Evolutionary conservation across 495 filamentous ascomycete genomes (phyloP).

Genomic region (Trichoderma virens): DNA sequence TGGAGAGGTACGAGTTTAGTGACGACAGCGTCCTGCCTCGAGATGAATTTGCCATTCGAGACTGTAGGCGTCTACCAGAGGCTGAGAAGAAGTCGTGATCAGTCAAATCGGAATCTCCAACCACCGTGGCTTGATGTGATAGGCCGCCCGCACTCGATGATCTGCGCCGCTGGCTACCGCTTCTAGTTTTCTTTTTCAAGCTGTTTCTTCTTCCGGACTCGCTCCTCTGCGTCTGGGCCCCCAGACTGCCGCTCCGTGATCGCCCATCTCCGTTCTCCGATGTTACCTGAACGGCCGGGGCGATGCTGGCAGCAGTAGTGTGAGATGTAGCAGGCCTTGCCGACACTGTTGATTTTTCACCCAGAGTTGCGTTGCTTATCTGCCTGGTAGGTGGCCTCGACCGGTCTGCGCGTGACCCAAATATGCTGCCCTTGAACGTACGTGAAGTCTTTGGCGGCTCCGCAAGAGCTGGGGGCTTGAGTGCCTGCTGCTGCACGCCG

Average conservation of each 20-base stretch:
- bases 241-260: neutral
- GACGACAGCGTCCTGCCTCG: slow-evolving; percentile 23
- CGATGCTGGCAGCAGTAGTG: slow-evolving; percentile 18
- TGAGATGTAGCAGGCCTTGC: slow-evolving; percentile 20
- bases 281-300: slow-evolving; percentile 30
- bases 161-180: slow-evolving; percentile 28
- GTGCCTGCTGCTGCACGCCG: slow-evolving; percentile 26
- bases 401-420: slow-evolving; percentile 48
- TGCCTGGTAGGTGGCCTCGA: slow-evolving; percentile 22
- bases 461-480: slow-evolving; percentile 20
- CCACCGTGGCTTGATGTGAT: slow-evolving; percentile 22
- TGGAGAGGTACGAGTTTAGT: slow-evolving; percentile 24
- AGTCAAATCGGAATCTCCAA: slow-evolving; percentile 32
- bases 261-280: slow-evolving; percentile 26
- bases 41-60: slow-evolving; percentile 22
- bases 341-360: neutral
- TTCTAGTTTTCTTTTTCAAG: slow-evolving; percentile 38
- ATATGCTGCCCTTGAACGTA: slow-evolving; percentile 67
- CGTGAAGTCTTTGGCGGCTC: slow-evolving; percentile 62
- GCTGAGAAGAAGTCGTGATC: slow-evolving; percentile 28
- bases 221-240: slow-evolving; percentile 26
- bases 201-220: slow-evolving; percentile 34
- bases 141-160: slow-evolving; percentile 24
- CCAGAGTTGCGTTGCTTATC: slow-evolving; percentile 16
- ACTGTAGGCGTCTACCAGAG: slow-evolving; percentile 22